phyloP scores from a whole-genome alignment of 208 protist genomes.

The Phytomonas sp. region DNA sequence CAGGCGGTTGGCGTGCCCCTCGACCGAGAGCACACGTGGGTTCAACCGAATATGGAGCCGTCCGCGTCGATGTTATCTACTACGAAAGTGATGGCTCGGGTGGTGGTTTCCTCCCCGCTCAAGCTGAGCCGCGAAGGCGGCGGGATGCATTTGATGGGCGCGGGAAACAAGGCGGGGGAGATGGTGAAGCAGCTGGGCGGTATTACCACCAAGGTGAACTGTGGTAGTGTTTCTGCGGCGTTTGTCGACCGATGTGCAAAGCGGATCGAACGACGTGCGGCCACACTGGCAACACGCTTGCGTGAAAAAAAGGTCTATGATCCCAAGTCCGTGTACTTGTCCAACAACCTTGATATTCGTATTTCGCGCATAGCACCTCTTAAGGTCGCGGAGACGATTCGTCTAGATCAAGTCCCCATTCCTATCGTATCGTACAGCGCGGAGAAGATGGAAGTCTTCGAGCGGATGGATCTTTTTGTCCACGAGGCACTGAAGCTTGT shows the following conservation, averaged over 20 bases:
- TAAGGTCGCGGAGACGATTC: constrained; percentile 25
- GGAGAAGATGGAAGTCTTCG: constrained; percentile 17
- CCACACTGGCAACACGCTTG: not conserved
- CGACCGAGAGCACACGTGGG: not conserved
- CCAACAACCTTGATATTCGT: constrained; percentile 42
- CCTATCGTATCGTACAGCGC: constrained; percentile 31
- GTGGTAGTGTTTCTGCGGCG: not conserved
- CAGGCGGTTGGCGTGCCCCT: not conserved
- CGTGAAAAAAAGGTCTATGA: not conserved
- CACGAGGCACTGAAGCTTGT: constrained; percentile 47
- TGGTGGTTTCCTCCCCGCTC: not conserved
- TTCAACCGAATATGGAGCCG: not conserved
- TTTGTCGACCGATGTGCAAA: not conserved
- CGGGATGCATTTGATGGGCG: not conserved
- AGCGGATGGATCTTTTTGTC: constrained; percentile 62
- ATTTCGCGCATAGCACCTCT: constrained; percentile 49
- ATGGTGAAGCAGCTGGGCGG: not conserved
- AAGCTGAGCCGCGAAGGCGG: not conserved
- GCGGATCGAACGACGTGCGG: not conserved
- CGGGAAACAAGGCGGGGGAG: not conserved
- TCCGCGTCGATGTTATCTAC: not conserved
- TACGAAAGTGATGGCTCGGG: not conserved
- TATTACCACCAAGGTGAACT: not conserved
- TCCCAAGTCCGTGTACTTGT: constrained; percentile 33
- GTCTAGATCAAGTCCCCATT: constrained; percentile 50